phyloP scores from a whole-genome alignment of 1,284 basidiomycete genomes.

The Gastroboletus turbinatus region DNA sequence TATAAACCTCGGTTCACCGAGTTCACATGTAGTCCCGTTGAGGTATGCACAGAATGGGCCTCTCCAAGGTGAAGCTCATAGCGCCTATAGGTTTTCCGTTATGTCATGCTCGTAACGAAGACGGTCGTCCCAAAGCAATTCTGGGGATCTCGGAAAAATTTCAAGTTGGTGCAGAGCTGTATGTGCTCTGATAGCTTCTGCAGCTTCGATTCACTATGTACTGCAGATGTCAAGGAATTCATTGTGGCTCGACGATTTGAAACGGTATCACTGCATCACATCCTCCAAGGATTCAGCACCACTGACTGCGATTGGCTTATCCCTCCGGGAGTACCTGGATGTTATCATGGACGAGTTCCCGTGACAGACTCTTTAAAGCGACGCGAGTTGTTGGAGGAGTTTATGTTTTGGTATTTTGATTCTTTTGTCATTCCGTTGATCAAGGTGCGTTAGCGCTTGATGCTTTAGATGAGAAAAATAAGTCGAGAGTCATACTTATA shows the following conservation, averaged over 20 bases:
- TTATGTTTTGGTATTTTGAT: constrained; percentile 93
- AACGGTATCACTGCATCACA: constrained; percentile 74
- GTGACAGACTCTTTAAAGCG: constrained; percentile 73
- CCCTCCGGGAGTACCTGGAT: constrained; percentile 39
- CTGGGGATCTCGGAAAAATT: constrained; percentile 79
- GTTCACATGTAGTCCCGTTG: constrained; percentile 62
- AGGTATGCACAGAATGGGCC: constrained; percentile 42
- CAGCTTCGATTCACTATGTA: neutral
- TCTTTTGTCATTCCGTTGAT: constrained; percentile 81
- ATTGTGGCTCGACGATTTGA: constrained; percentile 81
- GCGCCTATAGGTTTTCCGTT: constrained; percentile 64
- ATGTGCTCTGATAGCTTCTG: constrained; percentile 27
- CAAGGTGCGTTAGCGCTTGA: constrained; percentile 48
- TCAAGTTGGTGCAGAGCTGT: constrained; percentile 63
- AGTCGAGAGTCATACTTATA: neutral
- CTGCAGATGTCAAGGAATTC: constrained; percentile 68
- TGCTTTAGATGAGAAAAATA: neutral
- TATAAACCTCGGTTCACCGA: constrained; percentile 78
- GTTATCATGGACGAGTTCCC: constrained; percentile 49
- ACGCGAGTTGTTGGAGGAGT: constrained; percentile 78
- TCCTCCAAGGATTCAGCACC: constrained; percentile 77
- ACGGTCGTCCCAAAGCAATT: constrained; percentile 73
- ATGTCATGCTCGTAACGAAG: constrained; percentile 62
- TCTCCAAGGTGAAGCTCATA: neutral
- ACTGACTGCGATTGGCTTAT: constrained; percentile 83